Conservation (phyloP, 108 stramenopile species). For the Conticribra weissflogii region DNA sequence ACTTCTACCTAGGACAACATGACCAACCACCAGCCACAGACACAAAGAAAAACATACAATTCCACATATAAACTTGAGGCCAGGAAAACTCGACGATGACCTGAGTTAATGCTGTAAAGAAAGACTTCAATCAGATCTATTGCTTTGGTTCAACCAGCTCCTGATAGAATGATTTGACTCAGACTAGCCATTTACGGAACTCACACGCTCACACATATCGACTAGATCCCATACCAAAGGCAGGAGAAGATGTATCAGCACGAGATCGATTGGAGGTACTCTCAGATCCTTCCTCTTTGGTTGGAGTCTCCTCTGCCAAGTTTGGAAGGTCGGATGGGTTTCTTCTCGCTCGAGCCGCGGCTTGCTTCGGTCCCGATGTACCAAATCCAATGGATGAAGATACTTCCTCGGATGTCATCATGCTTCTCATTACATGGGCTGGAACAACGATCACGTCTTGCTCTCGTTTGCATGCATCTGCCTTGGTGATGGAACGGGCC, state of each 20-base stretch:
- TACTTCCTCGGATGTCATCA: not conserved
- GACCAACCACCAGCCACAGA: too few relatives aligned
- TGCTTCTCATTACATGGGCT: constrained; percentile 16
- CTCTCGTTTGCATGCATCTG: constrained; percentile 40
- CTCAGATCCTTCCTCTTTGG: not conserved
- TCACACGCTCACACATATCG: not conserved
- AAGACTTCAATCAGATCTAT: too few relatives aligned
- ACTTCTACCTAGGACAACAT: too few relatives aligned
- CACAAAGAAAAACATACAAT: not conserved
- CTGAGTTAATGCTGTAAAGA: not conserved
- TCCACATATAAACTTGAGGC: not conserved
- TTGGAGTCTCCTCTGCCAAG: not conserved
- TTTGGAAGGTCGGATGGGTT: not conserved
- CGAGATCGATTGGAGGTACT: not conserved
- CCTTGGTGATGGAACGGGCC: constrained; percentile 48
- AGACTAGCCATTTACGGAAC: not conserved
- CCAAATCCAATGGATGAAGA: not conserved
- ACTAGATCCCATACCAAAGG: not conserved
- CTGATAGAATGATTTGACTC: not conserved
- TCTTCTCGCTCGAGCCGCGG: not conserved
- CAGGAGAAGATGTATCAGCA: not conserved
- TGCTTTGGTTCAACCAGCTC: not conserved
- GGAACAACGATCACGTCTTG: constrained; percentile 28
- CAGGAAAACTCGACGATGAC: not conserved
- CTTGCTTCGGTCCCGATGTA: too few relatives aligned